Evolutionary conservation across 2,329 filamentous ascomycete species (phyloP).

Genomic region (Aciculosporium take): DNA sequence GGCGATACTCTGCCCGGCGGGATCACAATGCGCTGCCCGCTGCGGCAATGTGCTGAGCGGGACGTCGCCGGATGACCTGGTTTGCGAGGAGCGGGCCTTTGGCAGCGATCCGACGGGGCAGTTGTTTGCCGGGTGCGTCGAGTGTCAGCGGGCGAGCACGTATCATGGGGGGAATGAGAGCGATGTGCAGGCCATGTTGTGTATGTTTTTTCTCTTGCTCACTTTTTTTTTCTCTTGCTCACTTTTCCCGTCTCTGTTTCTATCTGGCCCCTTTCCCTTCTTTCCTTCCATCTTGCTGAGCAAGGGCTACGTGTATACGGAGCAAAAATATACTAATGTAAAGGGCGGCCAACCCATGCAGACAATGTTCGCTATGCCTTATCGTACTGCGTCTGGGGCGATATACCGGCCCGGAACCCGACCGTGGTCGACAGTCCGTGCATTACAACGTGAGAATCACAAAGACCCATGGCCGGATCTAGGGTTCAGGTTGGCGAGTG

Average conservation of each 20-base stretch:
- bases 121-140: conserved; percentile 37
- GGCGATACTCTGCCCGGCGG: conserved; percentile 28
- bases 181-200: conserved; percentile 40
- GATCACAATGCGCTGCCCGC: conserved; percentile 33
- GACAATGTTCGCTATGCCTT: conserved; percentile 44
- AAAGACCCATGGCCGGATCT: no score
- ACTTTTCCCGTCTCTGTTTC: no score
- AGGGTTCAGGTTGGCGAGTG: no score
- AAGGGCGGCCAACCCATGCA: no score
- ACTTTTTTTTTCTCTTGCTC: no score
- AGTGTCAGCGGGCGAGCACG: conserved; percentile 36
- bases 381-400: conserved; percentile 40
- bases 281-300: no score
- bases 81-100: conserved; percentile 30
- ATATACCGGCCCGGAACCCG: conserved; percentile 24
- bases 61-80: conserved; percentile 32
- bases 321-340: no score
- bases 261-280: no score
- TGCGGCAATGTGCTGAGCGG: conserved; percentile 39
- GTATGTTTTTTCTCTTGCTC: conserved; percentile 25
- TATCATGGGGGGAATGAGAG: conserved; percentile 31
- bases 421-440: conserved; percentile 31
- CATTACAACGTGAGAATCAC: conserved; percentile 36
- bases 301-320: no score
- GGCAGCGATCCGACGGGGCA: conserved; percentile 23